These are phyloP conservation scores for Rostrohypoxylon terebratum DNA, from an alignment of 495 filamentous ascomycete genomes.

Conservation along the genomic window DNA sequence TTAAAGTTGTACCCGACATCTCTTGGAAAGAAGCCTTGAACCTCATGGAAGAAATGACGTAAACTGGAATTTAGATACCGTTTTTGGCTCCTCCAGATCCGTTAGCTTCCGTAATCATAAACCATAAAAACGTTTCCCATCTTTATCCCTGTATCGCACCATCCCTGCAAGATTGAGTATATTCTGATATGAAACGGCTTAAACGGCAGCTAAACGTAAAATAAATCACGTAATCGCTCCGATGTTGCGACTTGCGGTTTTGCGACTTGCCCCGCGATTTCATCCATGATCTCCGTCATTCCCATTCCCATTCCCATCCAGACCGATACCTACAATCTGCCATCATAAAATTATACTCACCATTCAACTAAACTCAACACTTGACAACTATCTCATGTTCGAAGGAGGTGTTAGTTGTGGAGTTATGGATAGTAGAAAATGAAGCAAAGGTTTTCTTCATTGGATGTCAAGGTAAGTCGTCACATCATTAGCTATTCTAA, in stretches of 20 bases:
- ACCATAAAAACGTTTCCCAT: background rate
- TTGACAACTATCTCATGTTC: background rate
- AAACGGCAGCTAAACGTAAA: background rate
- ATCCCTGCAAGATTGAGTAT: background rate
- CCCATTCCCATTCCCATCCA: too few relatives aligned
- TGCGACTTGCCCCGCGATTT: slow-evolving; percentile 19
- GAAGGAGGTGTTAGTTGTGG: background rate
- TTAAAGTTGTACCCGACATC: too few relatives aligned
- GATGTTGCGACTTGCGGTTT: background rate
- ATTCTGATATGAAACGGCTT: background rate
- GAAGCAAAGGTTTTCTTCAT: slow-evolving; percentile 97
- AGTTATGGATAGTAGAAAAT: slow-evolving; percentile 62
- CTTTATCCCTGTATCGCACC: background rate
- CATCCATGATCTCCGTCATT: background rate
- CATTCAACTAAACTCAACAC: background rate
- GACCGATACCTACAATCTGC: background rate
- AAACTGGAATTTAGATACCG: background rate
- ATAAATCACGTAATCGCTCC: background rate
- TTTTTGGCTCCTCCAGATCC: background rate
- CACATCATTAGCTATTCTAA: too few relatives aligned
- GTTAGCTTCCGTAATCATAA: background rate
- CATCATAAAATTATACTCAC: background rate
- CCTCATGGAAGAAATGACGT: slow-evolving; percentile 3
- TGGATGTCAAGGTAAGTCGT: slow-evolving; percentile 82
- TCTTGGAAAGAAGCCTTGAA: too few relatives aligned